Evolutionary conservation across 768 basidiomycete genomes (phyloP).

Genomic region (Cyathus striatus): DNA sequence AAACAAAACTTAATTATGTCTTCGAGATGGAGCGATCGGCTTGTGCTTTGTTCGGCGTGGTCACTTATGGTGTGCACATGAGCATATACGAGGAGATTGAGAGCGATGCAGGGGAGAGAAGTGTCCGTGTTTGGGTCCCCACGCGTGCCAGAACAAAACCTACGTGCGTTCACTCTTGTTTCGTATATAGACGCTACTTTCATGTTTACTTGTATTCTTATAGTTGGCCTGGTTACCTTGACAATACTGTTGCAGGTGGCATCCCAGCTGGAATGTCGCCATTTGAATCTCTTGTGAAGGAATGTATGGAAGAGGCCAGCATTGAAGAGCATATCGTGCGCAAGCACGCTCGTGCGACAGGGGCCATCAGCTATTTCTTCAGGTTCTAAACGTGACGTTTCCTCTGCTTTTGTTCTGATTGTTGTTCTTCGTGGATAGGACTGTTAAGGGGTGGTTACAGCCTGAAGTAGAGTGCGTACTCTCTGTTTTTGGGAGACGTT

Average conservation of each 20-base stretch:
- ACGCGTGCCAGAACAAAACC: slow-evolving; percentile 81
- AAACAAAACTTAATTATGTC: slow-evolving; percentile 51
- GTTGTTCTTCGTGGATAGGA: slow-evolving; percentile 27
- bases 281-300: slow-evolving; percentile 80
- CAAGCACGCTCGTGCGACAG: slow-evolving; percentile 52
- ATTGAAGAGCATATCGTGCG: slow-evolving; percentile 62
- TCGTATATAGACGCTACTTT: neutral
- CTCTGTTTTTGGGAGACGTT: neutral
- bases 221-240: slow-evolving; percentile 82
- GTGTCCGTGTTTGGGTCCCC: slow-evolving; percentile 79
- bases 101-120: slow-evolving; percentile 26
- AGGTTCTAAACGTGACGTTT: slow-evolving; percentile 31
- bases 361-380: slow-evolving; percentile 80
- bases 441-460: slow-evolving; percentile 72
- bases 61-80: slow-evolving; percentile 93
- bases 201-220: neutral
- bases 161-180: slow-evolving; percentile 50
- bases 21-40: slow-evolving; percentile 91
- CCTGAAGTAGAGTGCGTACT: slow-evolving; percentile 65
- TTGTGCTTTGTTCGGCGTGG: slow-evolving; percentile 82
- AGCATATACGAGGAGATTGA: slow-evolving; percentile 54
- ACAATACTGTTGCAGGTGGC: slow-evolving; percentile 91
- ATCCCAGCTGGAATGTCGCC: slow-evolving; percentile 74
- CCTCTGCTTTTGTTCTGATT: neutral
- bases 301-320: slow-evolving; percentile 92